Evolutionary conservation across 23 red algal species (phyloP).

Genomic region (Gracilaria vermiculophylla): DNA sequence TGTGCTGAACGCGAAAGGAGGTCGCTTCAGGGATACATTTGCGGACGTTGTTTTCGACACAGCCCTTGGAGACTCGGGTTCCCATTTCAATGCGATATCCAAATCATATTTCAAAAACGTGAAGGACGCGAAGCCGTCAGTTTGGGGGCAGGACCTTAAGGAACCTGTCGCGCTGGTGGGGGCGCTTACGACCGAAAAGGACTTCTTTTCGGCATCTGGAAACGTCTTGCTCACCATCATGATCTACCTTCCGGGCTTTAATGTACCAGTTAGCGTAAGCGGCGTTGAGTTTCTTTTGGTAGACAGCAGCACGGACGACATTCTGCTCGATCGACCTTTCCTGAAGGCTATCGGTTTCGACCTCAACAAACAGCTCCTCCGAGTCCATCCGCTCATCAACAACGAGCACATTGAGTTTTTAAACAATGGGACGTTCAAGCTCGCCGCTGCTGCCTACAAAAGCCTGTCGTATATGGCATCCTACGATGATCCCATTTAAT

Average conservation of each 20-base stretch:
- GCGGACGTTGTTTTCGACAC: background rate
- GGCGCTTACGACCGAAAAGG: no score
- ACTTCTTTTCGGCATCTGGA: no score
- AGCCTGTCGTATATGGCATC: background rate
- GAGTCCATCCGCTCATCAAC: background rate
- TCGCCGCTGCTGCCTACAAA: background rate
- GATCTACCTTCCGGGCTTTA: background rate
- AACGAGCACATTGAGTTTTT: background rate
- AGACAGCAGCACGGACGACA: background rate
- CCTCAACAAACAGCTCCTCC: background rate
- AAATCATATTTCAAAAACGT: background rate
- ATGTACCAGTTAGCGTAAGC: background rate
- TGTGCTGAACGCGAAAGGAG: background rate
- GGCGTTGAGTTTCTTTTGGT: slow-evolving; percentile 33
- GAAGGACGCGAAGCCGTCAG: no score
- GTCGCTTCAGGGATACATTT: background rate
- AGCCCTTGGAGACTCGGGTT: background rate
- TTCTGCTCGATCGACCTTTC: slow-evolving; percentile 11
- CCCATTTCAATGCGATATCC: background rate
- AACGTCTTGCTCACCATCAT: no score
- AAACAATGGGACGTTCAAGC: background rate
- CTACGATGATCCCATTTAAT: slow-evolving; percentile 11
- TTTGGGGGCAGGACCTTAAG: no score
- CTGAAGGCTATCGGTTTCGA: slow-evolving; percentile 10
- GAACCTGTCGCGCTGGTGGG: no score